Evolutionary conservation across 2,329 filamentous ascomycete genomes (phyloP).

Genomic region (Claviceps arundinis): DNA sequence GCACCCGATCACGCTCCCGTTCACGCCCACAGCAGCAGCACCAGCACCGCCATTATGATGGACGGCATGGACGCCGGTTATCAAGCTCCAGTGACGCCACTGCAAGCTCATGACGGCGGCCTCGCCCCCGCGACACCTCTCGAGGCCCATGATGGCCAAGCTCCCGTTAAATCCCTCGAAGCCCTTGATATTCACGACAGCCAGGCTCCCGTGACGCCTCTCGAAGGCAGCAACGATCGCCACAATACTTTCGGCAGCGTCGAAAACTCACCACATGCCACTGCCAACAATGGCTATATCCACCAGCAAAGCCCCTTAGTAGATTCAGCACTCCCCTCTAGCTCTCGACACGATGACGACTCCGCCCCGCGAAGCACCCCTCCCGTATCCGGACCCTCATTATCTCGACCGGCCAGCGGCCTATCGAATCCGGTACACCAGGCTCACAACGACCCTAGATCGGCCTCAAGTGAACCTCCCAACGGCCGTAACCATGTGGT

Average conservation of each 20-base stretch:
- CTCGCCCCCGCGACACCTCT: too few species aligned
- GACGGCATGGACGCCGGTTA: slow-evolving; percentile 26
- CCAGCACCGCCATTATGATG: slow-evolving; percentile 34
- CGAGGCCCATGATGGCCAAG: background rate
- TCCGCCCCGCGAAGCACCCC: slow-evolving; percentile 32
- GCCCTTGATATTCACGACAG: too few species aligned
- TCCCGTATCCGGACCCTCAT: slow-evolving; percentile 29
- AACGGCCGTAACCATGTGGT: slow-evolving; percentile 64
- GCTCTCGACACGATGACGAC: slow-evolving; percentile 30
- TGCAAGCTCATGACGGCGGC: background rate
- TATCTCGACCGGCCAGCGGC: slow-evolving; percentile 43
- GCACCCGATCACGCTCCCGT: background rate
- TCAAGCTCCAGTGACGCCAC: background rate
- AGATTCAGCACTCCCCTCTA: slow-evolving; percentile 32
- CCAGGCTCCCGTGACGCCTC: background rate
- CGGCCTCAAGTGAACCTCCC: slow-evolving; percentile 21
- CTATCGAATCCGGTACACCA: slow-evolving; percentile 32
- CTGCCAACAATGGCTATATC: slow-evolving; percentile 22
- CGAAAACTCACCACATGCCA: slow-evolving; percentile 32
- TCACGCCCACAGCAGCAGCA: slow-evolving; percentile 10
- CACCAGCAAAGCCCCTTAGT: slow-evolving; percentile 36
- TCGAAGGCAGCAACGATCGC: slow-evolving; percentile 27
- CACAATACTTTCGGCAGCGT: slow-evolving; percentile 32
- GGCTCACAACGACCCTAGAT: slow-evolving; percentile 32
- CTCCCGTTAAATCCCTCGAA: slow-evolving; percentile 1